A percentile compares a stretch with the other conserved stretches of the same genome.
Evolutionary conservation across 2,329 filamentous ascomycete genomes (phyloP).

Genomic region (Colletotrichum higginsianum): DNA sequence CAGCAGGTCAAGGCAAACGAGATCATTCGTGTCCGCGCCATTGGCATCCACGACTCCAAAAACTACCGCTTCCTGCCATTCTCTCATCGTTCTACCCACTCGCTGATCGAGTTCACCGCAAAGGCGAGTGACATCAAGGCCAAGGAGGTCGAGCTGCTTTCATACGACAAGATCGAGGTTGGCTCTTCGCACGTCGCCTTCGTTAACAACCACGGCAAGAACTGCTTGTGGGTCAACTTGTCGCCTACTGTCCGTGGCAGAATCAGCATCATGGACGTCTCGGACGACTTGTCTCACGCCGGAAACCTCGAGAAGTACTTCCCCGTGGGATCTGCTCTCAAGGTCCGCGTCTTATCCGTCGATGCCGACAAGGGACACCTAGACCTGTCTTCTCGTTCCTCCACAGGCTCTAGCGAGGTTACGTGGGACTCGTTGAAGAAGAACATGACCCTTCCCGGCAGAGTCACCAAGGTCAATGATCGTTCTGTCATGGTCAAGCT

Average conservation of each 20-base stretch:
- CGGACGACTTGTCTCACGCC: conserved; percentile 86
- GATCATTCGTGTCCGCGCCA: conserved; percentile 79
- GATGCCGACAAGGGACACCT: conserved; percentile 81
- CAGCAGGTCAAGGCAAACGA: conserved; percentile 80
- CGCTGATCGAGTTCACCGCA: conserved; percentile 88
- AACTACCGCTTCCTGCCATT: conserved; percentile 94
- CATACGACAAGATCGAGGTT: conserved; percentile 79
- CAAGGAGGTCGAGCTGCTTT: conserved; percentile 66
- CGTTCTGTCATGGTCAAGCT: conserved; percentile 88
- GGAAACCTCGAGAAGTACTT: conserved; percentile 84
- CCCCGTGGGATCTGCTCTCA: conserved; percentile 90
- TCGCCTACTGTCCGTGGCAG: conserved; percentile 90
- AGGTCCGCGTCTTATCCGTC: conserved; percentile 82
- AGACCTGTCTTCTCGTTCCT: conserved; percentile 85
- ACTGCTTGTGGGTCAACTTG: conserved; percentile 91
- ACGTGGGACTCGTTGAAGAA: conserved; percentile 80
- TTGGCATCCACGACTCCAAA: conserved; percentile 90
- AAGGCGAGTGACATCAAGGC: conserved; percentile 77
- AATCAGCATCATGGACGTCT: conserved; percentile 85
- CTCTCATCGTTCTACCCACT: conserved; percentile 85
- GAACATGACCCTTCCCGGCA: conserved; percentile 86
- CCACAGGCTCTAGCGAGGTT: conserved; percentile 69
- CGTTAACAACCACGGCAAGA: conserved; percentile 88
- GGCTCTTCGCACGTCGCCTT: conserved; percentile 85
- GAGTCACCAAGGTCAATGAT: conserved; percentile 88